Evolutionary conservation across 345 rosid species (phyloP), one percentile per base, ranked within the genome.

Genomic region (Melastoma malabathricum): DNA sequence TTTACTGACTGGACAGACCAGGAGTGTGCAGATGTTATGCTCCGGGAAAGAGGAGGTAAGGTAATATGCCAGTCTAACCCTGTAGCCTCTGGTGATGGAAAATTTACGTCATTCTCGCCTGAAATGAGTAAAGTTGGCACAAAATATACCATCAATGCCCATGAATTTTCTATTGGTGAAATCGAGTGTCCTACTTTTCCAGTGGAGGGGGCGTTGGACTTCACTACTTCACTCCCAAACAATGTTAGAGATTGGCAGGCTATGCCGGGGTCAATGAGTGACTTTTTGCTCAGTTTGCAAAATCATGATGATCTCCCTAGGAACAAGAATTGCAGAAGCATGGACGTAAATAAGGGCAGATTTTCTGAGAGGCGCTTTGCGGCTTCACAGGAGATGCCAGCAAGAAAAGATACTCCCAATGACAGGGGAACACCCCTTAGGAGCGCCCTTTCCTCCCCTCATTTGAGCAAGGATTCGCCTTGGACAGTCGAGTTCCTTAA

Each of bases 401-500:
- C 74, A 43, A 56, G 60, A 54, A 77, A 59, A 59, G 81, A 77
- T 66, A 69, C 71, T 51, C 68, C 83, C 57, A 72, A 75, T 57
- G 63, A 38, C 51, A 60, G 79, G 45, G 68, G 70, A 69, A 84
- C 95, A 25, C 84, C 83, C 19, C 69, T 79, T 15, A 74, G 81
- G 59, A 75, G 65, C 46, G 82, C 95, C 52, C 68, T 88, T 58
- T 76, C 10, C 64, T 77, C 84, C 44, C 52, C 69, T 46, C 59
- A 49, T 61, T 68, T 68, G 56, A 78, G 64, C 22, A 72, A 72
- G 67, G 72, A 82, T 57, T 88, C 97, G 27, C 95, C 99, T 47
- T 93, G 99, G 97, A 85, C 92, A 2, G 67, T 83, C n/a, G 94
- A 81, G 53, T 88, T 88, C 70, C 83, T 93, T 39, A 93, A 88